Conservation (phyloP, 2,329 filamentous ascomycete genomes). For the Aureobasidium sp. region DNA sequence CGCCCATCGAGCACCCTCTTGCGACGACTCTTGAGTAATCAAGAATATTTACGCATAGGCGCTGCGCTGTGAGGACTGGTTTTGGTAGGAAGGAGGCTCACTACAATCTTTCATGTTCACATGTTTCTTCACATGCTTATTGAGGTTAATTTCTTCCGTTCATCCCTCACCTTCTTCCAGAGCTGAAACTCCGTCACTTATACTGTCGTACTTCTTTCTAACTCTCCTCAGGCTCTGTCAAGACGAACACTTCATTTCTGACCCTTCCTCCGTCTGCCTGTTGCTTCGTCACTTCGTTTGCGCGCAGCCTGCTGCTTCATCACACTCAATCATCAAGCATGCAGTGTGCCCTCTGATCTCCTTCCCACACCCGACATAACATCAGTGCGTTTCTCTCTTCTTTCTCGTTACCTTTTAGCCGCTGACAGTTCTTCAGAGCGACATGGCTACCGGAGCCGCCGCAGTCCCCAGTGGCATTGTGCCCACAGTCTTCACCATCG, state of each 20-base stretch:
- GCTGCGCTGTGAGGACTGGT: neutral
- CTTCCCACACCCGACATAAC: neutral
- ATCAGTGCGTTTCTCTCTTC: neutral
- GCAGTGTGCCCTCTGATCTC: neutral
- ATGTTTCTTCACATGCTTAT: neutral
- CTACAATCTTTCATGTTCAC: no score
- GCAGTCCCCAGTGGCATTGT: neutral
- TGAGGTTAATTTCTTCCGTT: neutral
- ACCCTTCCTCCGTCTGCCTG: no score
- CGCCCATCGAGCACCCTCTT: neutral
- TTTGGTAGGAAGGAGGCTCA: neutral
- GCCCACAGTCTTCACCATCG: slow-evolving; percentile 10
- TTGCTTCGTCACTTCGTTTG: no score
- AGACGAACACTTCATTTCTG: no score
- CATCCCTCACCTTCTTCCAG: neutral
- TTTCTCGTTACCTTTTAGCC: no score
- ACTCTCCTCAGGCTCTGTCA: no score
- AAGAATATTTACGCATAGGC: neutral
- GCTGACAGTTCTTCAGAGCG: no score
- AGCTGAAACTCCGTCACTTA: neutral
- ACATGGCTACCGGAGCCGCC: no score
- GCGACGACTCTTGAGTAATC: neutral
- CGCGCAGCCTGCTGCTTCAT: no score
- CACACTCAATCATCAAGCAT: neutral
- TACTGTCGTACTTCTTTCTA: neutral